Base-by-base conservation (phyloP, 2,329 filamentous ascomycete genomes). In the Xylaria polymorpha region DNA sequence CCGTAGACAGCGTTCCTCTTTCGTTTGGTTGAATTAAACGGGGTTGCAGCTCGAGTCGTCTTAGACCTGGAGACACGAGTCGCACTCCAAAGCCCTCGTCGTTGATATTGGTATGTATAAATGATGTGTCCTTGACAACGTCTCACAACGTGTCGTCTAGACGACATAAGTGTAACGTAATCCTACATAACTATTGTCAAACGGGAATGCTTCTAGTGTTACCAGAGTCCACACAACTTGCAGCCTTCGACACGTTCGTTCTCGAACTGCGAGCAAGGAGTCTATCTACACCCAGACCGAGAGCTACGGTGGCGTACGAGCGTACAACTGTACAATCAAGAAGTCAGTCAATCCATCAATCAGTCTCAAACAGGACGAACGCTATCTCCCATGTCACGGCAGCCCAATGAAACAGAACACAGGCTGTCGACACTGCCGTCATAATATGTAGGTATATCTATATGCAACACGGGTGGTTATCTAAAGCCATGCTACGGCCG, bases 391-490 rank as follows among this genome's bases (percentile, higher is more conserved):
- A 43, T 53, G 10, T 15, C 58, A 66, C 58, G 32, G 46, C 57
- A 37, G 48, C 32, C n/a, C 22, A 20, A 61, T 61, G 55, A 37
- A 68, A 60, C 55, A 56, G 29, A 48, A 43, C 60, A 68, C 39
- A 68, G 4, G 8, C 25, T 25, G 18, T n/a, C 25, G 18, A 12
- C 22, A 58, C 55, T 39, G 43, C 25, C 29, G 32, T 4, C 18
- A 39, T 4, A 29, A 29, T 35, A 4, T 29, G 48, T 22, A 22
- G 18, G 10, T 22, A 6, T 25, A 6, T 12, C 46, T 15, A 58
- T 51, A 57, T 63, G 41, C 53, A 56, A 48, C 44, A 61, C 41
- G 37, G 14, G 37, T 62, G 44, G 39, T 9, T 44, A 50, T 62
- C 61, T 48, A 22, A 9, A 64, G 20, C 35, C 39, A 55, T 56